These are phyloP conservation scores for Penicillium odoratum DNA, from an alignment of 495 filamentous ascomycete genomes.

Conservation along the genomic window DNA sequence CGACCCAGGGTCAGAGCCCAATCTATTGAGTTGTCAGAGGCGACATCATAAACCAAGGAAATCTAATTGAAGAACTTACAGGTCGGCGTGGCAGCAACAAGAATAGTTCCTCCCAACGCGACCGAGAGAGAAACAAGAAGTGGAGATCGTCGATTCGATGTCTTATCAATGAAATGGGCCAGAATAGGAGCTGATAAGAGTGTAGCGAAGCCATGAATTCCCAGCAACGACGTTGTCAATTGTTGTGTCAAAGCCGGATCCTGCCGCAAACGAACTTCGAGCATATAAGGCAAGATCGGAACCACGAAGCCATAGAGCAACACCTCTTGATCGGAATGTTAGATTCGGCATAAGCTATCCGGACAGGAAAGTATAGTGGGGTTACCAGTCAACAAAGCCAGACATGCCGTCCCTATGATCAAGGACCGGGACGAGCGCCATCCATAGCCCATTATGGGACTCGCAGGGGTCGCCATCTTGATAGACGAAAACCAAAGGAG, in stretches of 20 bases:
- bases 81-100: slow-evolving; percentile 2
- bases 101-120: slow-evolving; percentile 1
- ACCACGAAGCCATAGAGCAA: slow-evolving; percentile 31
- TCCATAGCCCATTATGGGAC: background rate
- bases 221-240: slow-evolving; percentile 16
- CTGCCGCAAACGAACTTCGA: slow-evolving; percentile 22
- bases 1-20: slow-evolving; percentile 20
- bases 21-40: background rate
- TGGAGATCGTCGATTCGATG: slow-evolving; percentile 11
- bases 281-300: slow-evolving; percentile 28
- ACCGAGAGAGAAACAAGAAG: background rate
- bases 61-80: background rate
- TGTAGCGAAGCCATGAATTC: slow-evolving; percentile 12
- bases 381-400: slow-evolving; percentile 1
- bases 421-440: slow-evolving; percentile 2
- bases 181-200: slow-evolving; percentile 19
- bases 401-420: background rate
- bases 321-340: background rate
- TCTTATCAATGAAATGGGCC: slow-evolving; percentile 24
- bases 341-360: background rate
- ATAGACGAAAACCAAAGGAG: background rate
- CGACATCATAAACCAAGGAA: no score
- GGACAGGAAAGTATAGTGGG: background rate
- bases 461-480: background rate
- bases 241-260: slow-evolving; percentile 14